These are phyloP conservation scores for Salvia rosmarinus DNA, from an alignment of 257 asterid genomes.

Conservation along the genomic window DNA sequence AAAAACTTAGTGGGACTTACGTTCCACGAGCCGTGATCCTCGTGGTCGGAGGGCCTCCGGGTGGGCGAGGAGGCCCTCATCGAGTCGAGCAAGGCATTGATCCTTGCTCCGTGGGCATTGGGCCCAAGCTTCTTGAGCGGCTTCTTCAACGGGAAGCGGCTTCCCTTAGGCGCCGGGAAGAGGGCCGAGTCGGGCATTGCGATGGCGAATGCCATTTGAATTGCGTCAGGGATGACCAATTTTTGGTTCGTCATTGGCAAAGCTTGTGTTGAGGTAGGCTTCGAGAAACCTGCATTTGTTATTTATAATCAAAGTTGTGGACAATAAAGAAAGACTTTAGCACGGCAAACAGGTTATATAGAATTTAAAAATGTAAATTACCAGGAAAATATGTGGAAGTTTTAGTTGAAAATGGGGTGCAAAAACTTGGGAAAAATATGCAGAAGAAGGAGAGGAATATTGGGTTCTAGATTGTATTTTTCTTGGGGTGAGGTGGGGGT, in stretches of 20 bases:
- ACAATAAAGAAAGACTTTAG: not conserved
- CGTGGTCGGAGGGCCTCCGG: slow-evolving; percentile 48
- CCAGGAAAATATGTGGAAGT: slow-evolving; percentile 42
- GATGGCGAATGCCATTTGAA: slow-evolving; percentile 32
- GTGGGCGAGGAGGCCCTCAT: slow-evolving; percentile 83
- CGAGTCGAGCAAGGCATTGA: slow-evolving; percentile 62
- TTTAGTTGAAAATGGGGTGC: slow-evolving; percentile 29
- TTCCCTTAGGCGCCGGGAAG: slow-evolving; percentile 32
- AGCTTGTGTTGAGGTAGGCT: not conserved
- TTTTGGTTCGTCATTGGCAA: slow-evolving; percentile 55
- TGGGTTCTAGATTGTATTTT: not conserved
- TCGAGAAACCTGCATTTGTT: slow-evolving; percentile 33
- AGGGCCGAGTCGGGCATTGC: slow-evolving; percentile 38
- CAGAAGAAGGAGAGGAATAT: slow-evolving; percentile 27
- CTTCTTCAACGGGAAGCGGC: slow-evolving; percentile 39
- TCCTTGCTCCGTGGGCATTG: slow-evolving; percentile 43
- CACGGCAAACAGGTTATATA: not conserved
- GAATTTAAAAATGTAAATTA: slow-evolving; percentile 30
- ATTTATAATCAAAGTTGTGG: not conserved
- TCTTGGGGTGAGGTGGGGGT: too few relatives aligned
- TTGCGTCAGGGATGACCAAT: slow-evolving; percentile 48
- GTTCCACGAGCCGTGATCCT: slow-evolving; percentile 61
- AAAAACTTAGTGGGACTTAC: slow-evolving; percentile 37
- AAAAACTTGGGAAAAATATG: slow-evolving; percentile 15
- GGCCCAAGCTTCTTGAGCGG: slow-evolving; percentile 47